Conservation (phyloP, 2,329 filamentous ascomycete species). For the Setomelanomma holmii region DNA sequence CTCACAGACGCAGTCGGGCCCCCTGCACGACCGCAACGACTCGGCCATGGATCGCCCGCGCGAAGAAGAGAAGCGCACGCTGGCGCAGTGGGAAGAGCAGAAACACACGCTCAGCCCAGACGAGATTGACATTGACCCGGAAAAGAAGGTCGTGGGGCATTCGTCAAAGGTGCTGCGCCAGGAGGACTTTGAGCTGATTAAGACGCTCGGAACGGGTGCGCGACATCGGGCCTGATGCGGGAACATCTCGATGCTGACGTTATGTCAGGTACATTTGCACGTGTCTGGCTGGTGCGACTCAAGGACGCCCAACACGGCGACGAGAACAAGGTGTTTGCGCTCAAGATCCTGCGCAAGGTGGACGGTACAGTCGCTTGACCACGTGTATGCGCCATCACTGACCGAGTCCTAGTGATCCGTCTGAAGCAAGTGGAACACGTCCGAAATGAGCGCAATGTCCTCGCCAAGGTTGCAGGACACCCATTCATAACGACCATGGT, state of each 20-base stretch:
- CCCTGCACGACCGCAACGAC: constrained; percentile 42
- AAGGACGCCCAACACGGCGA: constrained; percentile 61
- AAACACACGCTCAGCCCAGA: constrained; percentile 52
- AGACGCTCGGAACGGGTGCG: constrained; percentile 78
- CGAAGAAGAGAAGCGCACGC: constrained; percentile 56
- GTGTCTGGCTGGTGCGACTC: constrained; percentile 79
- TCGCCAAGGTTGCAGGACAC: constrained; percentile 78
- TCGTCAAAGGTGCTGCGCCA: constrained; percentile 55
- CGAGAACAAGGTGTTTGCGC: constrained; percentile 73
- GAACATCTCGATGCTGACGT: constrained; percentile 23
- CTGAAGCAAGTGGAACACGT: constrained; percentile 89
- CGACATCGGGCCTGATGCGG: neutral
- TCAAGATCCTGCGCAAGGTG: constrained; percentile 76
- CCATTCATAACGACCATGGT: constrained; percentile 83
- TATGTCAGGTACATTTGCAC: constrained; percentile 74
- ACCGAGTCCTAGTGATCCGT: constrained; percentile 67
- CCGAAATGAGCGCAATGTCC: constrained; percentile 79
- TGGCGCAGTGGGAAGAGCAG: constrained; percentile 56
- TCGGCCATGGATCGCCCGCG: constrained; percentile 48
- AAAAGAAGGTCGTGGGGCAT: constrained; percentile 56
- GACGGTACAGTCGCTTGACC: constrained; percentile 49
- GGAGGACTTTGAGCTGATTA: constrained; percentile 74
- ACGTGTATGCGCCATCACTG: constrained; percentile 22
- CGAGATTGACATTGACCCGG: constrained; percentile 52
- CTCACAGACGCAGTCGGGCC: constrained; percentile 21